These are phyloP conservation scores for Phyllosticta citribraziliensis DNA, from an alignment of 2,329 filamentous ascomycete genomes.

Conservation along the genomic window DNA sequence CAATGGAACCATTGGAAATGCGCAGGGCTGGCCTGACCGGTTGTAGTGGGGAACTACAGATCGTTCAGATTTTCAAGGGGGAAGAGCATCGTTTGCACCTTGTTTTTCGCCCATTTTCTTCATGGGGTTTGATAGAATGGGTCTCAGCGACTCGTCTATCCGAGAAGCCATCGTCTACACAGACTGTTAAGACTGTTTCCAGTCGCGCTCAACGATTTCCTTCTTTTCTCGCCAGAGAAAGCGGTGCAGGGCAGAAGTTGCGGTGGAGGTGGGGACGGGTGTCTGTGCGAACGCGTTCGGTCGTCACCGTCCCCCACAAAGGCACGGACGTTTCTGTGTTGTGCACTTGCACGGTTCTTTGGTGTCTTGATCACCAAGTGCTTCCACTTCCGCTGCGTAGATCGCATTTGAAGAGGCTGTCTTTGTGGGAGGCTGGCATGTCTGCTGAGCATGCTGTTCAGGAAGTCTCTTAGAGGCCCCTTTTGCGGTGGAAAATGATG, in stretches of 20 bases:
- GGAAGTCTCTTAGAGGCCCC: background rate
- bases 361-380: background rate
- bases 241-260: background rate
- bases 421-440: background rate
- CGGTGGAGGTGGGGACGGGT: background rate
- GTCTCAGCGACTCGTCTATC: background rate
- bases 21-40: background rate
- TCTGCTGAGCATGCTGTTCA: background rate
- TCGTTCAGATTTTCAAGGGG: background rate
- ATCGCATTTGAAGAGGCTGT: background rate
- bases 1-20: background rate
- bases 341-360: background rate
- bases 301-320: background rate
- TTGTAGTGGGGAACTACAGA: background rate
- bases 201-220: background rate
- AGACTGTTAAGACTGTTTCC: background rate
- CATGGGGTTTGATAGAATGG: background rate
- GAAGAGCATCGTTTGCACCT: background rate
- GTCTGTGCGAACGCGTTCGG: background rate
- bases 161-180: background rate
- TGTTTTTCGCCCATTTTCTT: background rate
- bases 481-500: background rate
- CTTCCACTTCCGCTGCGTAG: background rate
- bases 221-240: background rate
- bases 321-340: background rate